Evolutionary conservation across 2,329 filamentous ascomycete species (phyloP), one percentile per base, ranked within the genome.

Genomic region (Raffaelea arxii): DNA sequence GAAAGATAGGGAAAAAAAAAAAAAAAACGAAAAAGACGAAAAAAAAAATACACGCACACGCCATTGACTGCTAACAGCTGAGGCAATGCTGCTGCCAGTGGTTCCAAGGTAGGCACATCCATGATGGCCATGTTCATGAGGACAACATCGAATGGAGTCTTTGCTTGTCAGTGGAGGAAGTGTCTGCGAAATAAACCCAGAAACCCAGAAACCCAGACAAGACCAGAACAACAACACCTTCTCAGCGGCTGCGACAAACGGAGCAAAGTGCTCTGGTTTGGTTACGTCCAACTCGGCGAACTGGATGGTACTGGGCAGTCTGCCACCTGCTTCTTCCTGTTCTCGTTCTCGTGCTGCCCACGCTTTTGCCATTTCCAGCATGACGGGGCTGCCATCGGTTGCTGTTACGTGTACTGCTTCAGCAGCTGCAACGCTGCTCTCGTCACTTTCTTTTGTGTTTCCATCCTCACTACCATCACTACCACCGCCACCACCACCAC

Each of bases 121-220:
- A 72, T 72, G 38, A 72, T 57, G 9, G 69, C 70, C 65, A 72
- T 72, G 55, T 72, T 74, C 51, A 71, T 67, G 18, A 66, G 59
- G 21, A 72, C 57, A 18, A 70, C 56, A 46, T 72, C 68, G 51
- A 70, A 73, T 39, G 39, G 46, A 35, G 21, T 27, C 9, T 43
- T 25, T 36, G 6, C 16, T 5, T 14, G 6, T 6, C 32, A n/a
- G n/a, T n/a, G n/a, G n/a, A n/a, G n/a, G n/a, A n/a, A n/a, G n/a
- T n/a, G n/a, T n/a, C n/a, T n/a, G n/a, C n/a, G n/a, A n/a, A n/a
- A n/a, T n/a, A n/a, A n/a, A n/a, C n/a, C n/a, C n/a, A n/a, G n/a
- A n/a, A n/a, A n/a, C n/a, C n/a, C n/a, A n/a, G n/a, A n/a, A n/a
- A n/a, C n/a, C n/a, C n/a, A n/a, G n/a, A n/a, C n/a, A n/a, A n/a